Evolutionary conservation across 2,329 filamentous ascomycete species (phyloP).

Genomic region (Neonectria neomacrospora): DNA sequence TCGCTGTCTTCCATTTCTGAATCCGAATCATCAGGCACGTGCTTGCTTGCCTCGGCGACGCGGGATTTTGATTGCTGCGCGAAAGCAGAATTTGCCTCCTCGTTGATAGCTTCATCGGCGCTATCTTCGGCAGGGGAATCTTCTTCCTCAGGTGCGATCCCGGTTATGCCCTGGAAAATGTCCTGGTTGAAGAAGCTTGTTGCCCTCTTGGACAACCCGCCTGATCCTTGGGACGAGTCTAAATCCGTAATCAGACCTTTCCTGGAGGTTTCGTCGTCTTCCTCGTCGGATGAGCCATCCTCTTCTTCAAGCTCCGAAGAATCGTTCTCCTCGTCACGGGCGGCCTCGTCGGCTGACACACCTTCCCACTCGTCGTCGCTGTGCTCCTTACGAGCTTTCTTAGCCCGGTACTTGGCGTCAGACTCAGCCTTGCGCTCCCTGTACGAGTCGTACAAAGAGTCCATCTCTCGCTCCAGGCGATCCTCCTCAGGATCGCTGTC

Average conservation of each 20-base stretch:
- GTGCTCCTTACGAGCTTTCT: slow-evolving; percentile 84
- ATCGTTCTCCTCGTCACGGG: slow-evolving; percentile 61
- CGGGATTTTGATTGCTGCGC: slow-evolving; percentile 42
- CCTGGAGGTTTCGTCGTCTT: slow-evolving; percentile 43
- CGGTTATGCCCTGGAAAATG: slow-evolving; percentile 87
- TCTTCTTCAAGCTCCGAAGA: slow-evolving; percentile 70
- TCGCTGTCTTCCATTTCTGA: slow-evolving; percentile 55
- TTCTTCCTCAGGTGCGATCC: slow-evolving; percentile 64
- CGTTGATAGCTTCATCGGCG: slow-evolving; percentile 49
- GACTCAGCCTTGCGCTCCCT: slow-evolving; percentile 80
- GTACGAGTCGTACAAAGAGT: slow-evolving; percentile 88
- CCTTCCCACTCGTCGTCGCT: slow-evolving; percentile 94
- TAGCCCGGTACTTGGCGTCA: slow-evolving; percentile 90
- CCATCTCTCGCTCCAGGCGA: slow-evolving; percentile 83
- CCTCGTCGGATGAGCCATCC: slow-evolving; percentile 52
- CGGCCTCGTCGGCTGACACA: slow-evolving; percentile 73
- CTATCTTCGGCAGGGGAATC: slow-evolving; percentile 38
- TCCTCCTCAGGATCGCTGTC: slow-evolving; percentile 85
- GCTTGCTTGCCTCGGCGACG: slow-evolving; percentile 37
- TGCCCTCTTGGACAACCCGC: slow-evolving; percentile 64
- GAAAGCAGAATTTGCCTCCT: slow-evolving; percentile 44
- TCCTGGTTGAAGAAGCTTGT: slow-evolving; percentile 94
- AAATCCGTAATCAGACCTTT: slow-evolving; percentile 52
- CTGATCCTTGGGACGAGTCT: slow-evolving; percentile 43
- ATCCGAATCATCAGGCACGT: slow-evolving; percentile 45